Base-by-base conservation (phyloP, 2,329 filamentous ascomycete species). In the Cladosporium sp. region DNA sequence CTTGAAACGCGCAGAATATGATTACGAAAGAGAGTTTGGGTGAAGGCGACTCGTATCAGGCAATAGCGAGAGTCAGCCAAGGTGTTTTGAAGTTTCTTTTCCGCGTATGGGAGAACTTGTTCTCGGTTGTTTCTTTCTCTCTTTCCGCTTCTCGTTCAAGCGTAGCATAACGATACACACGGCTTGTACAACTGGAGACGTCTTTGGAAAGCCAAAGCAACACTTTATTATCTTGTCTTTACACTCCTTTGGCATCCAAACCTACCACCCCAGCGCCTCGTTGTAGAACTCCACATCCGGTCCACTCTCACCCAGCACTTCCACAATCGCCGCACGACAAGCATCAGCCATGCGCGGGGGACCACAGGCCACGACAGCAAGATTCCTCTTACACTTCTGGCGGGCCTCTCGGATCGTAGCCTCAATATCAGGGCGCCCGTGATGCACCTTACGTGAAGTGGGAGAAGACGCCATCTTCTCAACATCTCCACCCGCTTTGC, bases 311-410 rank as follows among this genome's bases (percentile, higher is more conserved):
- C 59, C 56, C 24, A 64, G 34, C n/a, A 62, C 24, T 22, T 61
- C 58, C 5, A 61, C 62, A 9, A 64, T 51, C 13, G 62, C 61
- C 22, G 49, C 57, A 13, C 64, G 58, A 36, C 62, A 64, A 28
- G 35, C 58, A 58, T 63, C 62, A 34, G 58, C 58, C 15, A 65
- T 59, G 39, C 61, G 56, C 25, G 61, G 58, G 12, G 62, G 56
- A 8, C 62, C 64, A 42, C 61, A 65, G 12, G 56, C 61, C 13
- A 65, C 53, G 9, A 65, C 36, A 10, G 61, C 64, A 57, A 64
- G 34, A 47, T 45, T 61, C 28, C 13, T 56, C 48, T 20, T 45
- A 15, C 59, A 61, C 15, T 56, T 28, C 15, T 36, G 4, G 13
- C 58, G n/a, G 56, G 58, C 53, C 32, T 62, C 57, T 12, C 57